Base-by-base conservation (phyloP, 306 rosid genomes). In the Trichosanthes truncata region DNA sequence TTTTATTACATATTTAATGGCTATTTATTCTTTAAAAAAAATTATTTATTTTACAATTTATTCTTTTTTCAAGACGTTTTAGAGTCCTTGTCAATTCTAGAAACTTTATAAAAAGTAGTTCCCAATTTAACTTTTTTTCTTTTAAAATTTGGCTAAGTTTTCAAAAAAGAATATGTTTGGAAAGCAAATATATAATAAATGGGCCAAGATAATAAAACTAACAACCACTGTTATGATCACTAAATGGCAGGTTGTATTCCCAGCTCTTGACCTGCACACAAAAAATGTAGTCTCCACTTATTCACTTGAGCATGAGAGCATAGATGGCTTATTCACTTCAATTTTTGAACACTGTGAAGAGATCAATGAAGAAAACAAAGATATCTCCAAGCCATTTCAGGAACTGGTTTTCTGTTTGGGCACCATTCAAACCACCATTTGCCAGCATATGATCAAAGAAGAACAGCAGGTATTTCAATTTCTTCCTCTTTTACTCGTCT, bases 361-460 rank as follows among this genome's bases (percentile, higher is more conserved):
- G 48, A 78, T 90, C 80, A 77, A 82, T 78, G 83, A 53, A 66
- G 85, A 89, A 59, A 74, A 74, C 69, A 83, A 80, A 62, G 82
- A 84, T 77, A 79, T 87, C 79, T 67, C 86, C 66, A 84, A 84
- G 82, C 84, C 87, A 79, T 90, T 87, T 83, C 93, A 90, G 80
- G 93, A 92, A 81, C 97, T 95, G 67, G 84, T 92, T 59, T 80
- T 78, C 81, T 86, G 91, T 78, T 85, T 92, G 53, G 91, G 92
- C 78, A 88, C 90, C 71, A 83, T 91, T 56, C 89, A 91, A 80
- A 74, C 87, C 62, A 88, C 86, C 69, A 79, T 82, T 66, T 87
- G 76, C 86, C 93, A 88, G 68, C 96, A 92, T 83, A 92, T 95
- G 97, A 82, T 86, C 62, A 95, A 95, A 86, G 98, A 92, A 89